A percentile compares a stretch with the other conserved stretches of the same genome.
Conservation (phyloP, 164 flowering plant genomes). For the Piper betle region DNA sequence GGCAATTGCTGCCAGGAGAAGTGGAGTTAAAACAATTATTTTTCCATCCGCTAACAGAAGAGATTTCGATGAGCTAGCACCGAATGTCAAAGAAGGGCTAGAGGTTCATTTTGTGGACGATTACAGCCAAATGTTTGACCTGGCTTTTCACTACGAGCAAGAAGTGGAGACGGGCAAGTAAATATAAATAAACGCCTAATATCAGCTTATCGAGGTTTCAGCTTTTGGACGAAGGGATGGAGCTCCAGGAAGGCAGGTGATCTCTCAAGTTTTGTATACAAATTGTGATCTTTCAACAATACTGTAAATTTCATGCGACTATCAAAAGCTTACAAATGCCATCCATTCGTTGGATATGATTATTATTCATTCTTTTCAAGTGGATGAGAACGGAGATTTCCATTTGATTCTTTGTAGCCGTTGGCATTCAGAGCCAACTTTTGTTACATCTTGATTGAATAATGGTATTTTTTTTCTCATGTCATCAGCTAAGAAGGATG, state of each 20-base stretch:
- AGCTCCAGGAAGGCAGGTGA: background rate
- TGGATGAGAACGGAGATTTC: too few relatives aligned
- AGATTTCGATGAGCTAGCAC: slow-evolving; percentile 86
- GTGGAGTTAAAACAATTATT: slow-evolving; percentile 70
- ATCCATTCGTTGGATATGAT: too few relatives aligned
- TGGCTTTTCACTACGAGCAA: slow-evolving; percentile 46
- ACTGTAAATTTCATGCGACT: background rate
- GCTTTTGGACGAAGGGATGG: background rate
- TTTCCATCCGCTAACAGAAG: slow-evolving; percentile 84
- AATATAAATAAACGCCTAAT: background rate
- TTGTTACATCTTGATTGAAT: too few relatives aligned
- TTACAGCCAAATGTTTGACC: slow-evolving; percentile 56
- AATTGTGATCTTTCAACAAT: background rate
- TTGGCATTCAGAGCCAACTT: too few relatives aligned
- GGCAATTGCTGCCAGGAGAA: slow-evolving; percentile 92
- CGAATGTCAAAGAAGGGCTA: slow-evolving; percentile 87
- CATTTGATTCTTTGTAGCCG: too few relatives aligned
- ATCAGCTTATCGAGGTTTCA: background rate
- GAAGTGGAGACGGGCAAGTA: slow-evolving; percentile 2
- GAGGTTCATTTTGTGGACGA: slow-evolving; percentile 88
- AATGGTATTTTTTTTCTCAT: too few relatives aligned
- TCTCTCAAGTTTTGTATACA: background rate
- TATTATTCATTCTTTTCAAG: too few relatives aligned
- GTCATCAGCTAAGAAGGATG: too few relatives aligned
- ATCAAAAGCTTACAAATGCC: background rate